phyloP scores from a whole-genome alignment of 2,329 filamentous ascomycete species.

The Colletotrichum orbiculare region DNA sequence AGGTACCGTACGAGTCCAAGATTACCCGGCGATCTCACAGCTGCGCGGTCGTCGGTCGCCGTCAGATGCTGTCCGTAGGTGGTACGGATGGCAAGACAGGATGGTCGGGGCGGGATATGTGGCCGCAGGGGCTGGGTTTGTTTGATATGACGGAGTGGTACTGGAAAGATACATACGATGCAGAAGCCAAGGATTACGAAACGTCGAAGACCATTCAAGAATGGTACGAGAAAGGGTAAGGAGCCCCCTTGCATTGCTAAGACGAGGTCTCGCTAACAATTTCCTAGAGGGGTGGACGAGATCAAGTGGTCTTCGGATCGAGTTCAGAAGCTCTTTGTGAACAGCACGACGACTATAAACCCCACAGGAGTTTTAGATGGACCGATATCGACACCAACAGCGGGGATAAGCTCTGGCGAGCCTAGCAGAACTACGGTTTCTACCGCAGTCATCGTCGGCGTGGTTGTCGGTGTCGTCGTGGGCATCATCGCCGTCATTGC shows the following conservation, averaged over 20 bases:
- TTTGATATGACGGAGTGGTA: conserved; percentile 29
- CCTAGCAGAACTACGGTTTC: not conserved
- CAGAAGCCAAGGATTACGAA: conserved; percentile 25
- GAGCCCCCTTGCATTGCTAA: not conserved
- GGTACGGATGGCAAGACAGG: conserved; percentile 11
- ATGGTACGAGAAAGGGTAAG: conserved; percentile 33
- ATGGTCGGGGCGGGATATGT: conserved; percentile 18
- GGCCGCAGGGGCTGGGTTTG: conserved; percentile 28
- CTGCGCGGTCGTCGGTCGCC: conserved; percentile 28
- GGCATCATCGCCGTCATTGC: not conserved
- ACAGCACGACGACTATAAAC: not conserved
- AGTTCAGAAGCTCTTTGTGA: conserved; percentile 17
- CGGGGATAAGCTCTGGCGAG: not conserved
- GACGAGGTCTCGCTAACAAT: not conserved
- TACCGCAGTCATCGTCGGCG: conserved; percentile 11
- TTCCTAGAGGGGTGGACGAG: not conserved
- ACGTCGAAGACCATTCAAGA: not conserved
- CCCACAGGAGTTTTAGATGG: not conserved
- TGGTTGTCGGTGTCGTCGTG: not conserved
- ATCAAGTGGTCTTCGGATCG: conserved; percentile 27
- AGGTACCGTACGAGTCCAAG: conserved; percentile 25
- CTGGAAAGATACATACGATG: conserved; percentile 32
- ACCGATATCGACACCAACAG: not conserved
- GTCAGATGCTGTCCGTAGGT: conserved; percentile 34
- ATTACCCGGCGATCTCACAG: conserved; percentile 4